A percentile compares a stretch with the other conserved stretches of the same genome.
phyloP scores from a whole-genome alignment of 345 rosid genomes.

The Hibiscus tridactylites region DNA sequence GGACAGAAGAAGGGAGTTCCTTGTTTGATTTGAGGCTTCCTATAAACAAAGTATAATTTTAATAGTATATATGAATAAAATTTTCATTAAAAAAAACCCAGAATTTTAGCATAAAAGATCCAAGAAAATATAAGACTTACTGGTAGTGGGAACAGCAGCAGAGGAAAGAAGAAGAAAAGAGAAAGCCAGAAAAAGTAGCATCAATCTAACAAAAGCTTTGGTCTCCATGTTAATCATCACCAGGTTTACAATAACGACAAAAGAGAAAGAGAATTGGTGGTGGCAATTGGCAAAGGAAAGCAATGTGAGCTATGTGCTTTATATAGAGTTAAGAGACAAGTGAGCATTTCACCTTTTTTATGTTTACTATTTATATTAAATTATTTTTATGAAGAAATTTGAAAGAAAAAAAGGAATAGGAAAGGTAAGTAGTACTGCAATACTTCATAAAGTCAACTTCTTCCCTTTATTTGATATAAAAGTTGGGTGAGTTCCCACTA shows the following conservation, averaged over 20 bases:
- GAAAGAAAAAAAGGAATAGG: background rate
- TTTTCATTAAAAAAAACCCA: background rate
- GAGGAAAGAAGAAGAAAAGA: conserved; percentile 25
- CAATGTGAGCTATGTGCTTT: background rate
- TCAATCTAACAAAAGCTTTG: conserved; percentile 13
- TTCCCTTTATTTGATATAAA: conserved; percentile 5
- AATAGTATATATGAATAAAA: no score
- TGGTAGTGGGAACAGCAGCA: conserved; percentile 26
- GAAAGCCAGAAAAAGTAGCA: conserved; percentile 26
- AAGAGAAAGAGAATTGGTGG: conserved; percentile 3
- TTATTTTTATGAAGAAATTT: background rate
- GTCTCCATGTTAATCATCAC: conserved; percentile 11
- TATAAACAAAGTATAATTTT: conserved; percentile 10
- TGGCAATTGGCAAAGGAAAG: conserved; percentile 7
- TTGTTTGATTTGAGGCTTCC: conserved; percentile 34
- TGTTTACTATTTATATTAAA: background rate
- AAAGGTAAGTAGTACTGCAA: background rate
- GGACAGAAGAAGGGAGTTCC: conserved; percentile 18
- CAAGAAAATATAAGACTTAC: conserved; percentile 14
- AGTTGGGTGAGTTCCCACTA: conserved; percentile 25
- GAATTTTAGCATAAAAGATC: background rate
- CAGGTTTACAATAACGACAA: background rate
- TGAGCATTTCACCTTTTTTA: background rate
- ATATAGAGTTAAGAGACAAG: conserved; percentile 14
- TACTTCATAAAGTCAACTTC: conserved; percentile 27